Evolutionary conservation across 371 early-diverging fungal species (phyloP).

Genomic region (Rhizopus sp.): DNA sequence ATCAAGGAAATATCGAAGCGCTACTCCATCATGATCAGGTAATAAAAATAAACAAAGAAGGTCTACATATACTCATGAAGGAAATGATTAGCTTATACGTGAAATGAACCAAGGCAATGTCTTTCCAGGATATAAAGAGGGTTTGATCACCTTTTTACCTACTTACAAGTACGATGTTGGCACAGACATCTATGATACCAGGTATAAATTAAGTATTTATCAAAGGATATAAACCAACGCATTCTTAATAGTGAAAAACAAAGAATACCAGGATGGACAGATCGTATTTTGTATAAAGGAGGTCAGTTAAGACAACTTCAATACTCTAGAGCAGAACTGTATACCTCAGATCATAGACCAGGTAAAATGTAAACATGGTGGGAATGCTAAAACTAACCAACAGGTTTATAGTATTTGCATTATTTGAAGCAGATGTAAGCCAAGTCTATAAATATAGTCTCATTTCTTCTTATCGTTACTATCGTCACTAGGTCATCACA

Average conservation of each 20-base stretch:
- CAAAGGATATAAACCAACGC: background rate
- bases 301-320: conserved; percentile 35
- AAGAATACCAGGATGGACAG: conserved; percentile 91
- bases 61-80: conserved; percentile 26
- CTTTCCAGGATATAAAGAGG: conserved; percentile 85
- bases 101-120: conserved; percentile 65
- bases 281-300: conserved; percentile 76
- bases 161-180: conserved; percentile 96
- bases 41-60: conserved; percentile 16
- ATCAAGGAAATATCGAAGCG: conserved; percentile 42
- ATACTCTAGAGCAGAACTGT: conserved; percentile 68
- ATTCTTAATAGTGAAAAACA: conserved; percentile 69
- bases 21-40: conserved; percentile 57
- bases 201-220: conserved; percentile 36
- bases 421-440: conserved; percentile 49
- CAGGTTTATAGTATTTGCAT: conserved; percentile 32
- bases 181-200: conserved; percentile 81
- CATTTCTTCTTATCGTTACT: background rate
- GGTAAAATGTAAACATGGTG: conserved; percentile 29
- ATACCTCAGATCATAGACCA: conserved; percentile 81
- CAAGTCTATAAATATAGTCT: background rate
- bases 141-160: conserved; percentile 81
- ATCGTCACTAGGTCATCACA: conserved; percentile 28
- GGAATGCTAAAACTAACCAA: too few species aligned
- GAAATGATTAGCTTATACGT: conserved; percentile 63